Percentiles rank a stretch among this genome's conserved stretches.
phyloP scores from a whole-genome alignment of 345 rosid genomes.

The Pugionium dolabratum region DNA sequence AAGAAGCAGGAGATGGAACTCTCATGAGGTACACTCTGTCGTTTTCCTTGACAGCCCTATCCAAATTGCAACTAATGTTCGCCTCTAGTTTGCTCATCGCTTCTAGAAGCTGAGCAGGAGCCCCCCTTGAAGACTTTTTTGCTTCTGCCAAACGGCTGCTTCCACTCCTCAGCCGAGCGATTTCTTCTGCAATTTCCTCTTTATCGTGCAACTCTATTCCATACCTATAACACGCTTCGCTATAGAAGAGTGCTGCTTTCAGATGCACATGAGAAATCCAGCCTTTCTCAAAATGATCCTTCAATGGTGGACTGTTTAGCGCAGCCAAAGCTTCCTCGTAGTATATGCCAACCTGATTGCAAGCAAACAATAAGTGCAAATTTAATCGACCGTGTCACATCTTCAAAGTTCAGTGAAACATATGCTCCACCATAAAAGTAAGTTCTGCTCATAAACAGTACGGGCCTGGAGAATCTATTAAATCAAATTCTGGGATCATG shows the following conservation, averaged over 20 bases:
- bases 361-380: slow-evolving; percentile 15
- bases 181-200: slow-evolving; percentile 95
- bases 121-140: slow-evolving; percentile 81
- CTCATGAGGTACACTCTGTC: slow-evolving; percentile 98
- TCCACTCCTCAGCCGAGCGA: slow-evolving; percentile 80
- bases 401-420: not conserved
- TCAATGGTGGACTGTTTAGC: slow-evolving; percentile 64
- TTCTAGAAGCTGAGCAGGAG: slow-evolving; percentile 81
- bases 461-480: not conserved
- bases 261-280: slow-evolving; percentile 94
- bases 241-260: slow-evolving; percentile 79
- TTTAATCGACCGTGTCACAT: not conserved
- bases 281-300: slow-evolving; percentile 91
- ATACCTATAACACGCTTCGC: slow-evolving; percentile 88
- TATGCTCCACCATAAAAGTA: slow-evolving; percentile 13
- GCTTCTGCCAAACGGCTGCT: slow-evolving; percentile 67
- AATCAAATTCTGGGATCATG: not conserved
- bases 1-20: slow-evolving; percentile 82
- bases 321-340: slow-evolving; percentile 94
- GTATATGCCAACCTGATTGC: slow-evolving; percentile 74
- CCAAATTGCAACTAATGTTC: slow-evolving; percentile 70
- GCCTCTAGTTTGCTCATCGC: slow-evolving; percentile 79
- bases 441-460: slow-evolving; percentile 5
- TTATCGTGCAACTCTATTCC: slow-evolving; percentile 89
- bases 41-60: slow-evolving; percentile 96